phyloP scores from a whole-genome alignment of 139 green algal genomes.

The Tetradesmus obliquus region DNA sequence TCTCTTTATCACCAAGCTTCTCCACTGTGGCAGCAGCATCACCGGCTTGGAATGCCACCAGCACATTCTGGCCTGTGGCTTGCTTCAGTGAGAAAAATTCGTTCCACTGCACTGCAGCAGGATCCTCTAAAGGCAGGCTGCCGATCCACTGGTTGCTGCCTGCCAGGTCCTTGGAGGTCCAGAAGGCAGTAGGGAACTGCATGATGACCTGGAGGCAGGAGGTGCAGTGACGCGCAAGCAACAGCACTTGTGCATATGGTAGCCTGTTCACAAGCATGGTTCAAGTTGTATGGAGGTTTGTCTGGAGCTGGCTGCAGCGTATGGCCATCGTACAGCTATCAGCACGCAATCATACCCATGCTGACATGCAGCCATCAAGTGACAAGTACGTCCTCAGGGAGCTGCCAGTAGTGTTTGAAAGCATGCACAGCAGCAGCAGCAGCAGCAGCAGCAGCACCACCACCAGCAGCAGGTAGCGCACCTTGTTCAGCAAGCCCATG shows the following conservation, averaged over 20 bases:
- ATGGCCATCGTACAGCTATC: too few relatives aligned
- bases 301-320: too few relatives aligned
- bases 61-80: not conserved
- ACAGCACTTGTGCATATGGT: too few relatives aligned
- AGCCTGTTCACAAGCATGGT: too few relatives aligned
- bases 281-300: too few relatives aligned
- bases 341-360: too few relatives aligned
- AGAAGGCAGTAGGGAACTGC: conserved; percentile 7
- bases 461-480: not conserved
- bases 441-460: not conserved
- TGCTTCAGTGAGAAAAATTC: conserved; percentile 15
- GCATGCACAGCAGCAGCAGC: not conserved
- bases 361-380: too few relatives aligned
- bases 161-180: not conserved
- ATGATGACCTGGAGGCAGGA: conserved; percentile 9
- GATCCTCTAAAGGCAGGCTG: not conserved
- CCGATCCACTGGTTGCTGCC: conserved; percentile 5
- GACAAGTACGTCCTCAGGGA: too few relatives aligned
- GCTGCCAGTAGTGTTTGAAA: too few relatives aligned
- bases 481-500: conserved; percentile 17
- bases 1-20: not conserved
- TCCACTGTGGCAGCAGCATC: not conserved
- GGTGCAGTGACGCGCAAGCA: too few relatives aligned
- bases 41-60: conserved; percentile 31
- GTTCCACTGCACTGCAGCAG: not conserved